Evolutionary conservation across 2,329 filamentous ascomycete genomes (phyloP), one percentile per base, ranked within the genome.

Genomic region (Phaeosphaeria sp.): DNA sequence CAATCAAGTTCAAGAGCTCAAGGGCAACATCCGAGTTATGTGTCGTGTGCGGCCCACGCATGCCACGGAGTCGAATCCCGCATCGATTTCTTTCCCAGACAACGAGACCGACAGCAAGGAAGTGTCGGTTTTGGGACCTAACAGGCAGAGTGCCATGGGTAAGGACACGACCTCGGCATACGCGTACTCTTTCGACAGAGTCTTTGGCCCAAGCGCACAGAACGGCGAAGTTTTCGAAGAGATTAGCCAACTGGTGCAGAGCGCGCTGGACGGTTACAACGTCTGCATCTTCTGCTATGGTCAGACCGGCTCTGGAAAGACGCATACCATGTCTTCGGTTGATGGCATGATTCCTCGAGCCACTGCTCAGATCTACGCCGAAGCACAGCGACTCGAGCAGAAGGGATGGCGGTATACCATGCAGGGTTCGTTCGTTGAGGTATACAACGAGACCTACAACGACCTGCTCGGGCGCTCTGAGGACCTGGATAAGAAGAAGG

Each of bases 261-360:
- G 92, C 67, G 95, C 96, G 0, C 84, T 99, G 41, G 95, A 99
- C 72, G 95, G 95, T 1, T 99, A 97, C 81, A 99, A 98, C 67
- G 95, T 99, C 51, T 98, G 94, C 78, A 98, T 99, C 62, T 97
- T 99, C 80, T 97, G 93, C 74, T 99, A 99, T 73, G 95, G 95
- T 44, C 95, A 99, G 77, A 99, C 95, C 0, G 95, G 95, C 3
- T 95, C 93, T 18, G 95, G 95, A 59, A 99, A 99, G 83, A 99
- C 95, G 0, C 91, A 90, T 73, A 98, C 95, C 3, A 99, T 99
- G 95, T 96, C 91, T 10, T 95, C 91, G 2, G 90, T 89, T 0
- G 92, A 97, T 68, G 95, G 95, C 65, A 97, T 99, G 90, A 99
- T 99, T 58, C 94, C 95, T 1, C 87, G 90, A 7, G 93, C 95